Percentiles rank a stretch among this genome's conserved stretches.
These are phyloP conservation scores for Apiospora aurea DNA, from an alignment of 2,329 filamentous ascomycete species.

Conservation along the genomic window DNA sequence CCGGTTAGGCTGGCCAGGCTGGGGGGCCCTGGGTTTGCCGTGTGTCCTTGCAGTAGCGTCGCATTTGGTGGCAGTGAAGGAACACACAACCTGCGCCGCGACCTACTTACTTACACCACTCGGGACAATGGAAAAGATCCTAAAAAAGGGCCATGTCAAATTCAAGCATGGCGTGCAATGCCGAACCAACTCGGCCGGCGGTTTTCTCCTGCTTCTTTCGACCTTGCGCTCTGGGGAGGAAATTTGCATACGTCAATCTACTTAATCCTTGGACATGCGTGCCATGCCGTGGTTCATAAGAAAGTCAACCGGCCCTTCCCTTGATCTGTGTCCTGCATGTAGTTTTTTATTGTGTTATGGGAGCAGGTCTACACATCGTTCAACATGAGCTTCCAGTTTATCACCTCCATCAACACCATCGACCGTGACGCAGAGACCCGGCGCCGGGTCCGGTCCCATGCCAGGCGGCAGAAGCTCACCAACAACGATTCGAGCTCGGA, in stretches of 20 bases:
- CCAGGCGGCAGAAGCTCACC: conserved; percentile 42
- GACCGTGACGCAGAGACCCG: conserved; percentile 45
- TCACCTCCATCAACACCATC: conserved; percentile 45
- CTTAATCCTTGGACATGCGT: conserved; percentile 3
- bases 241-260: background rate
- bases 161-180: background rate
- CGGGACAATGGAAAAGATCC: background rate
- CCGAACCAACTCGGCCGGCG: background rate
- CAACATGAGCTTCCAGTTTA: conserved; percentile 42
- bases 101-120: background rate
- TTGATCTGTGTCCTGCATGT: background rate
- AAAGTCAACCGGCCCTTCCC: background rate
- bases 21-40: conserved; percentile 3
- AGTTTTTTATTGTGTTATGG: background rate
- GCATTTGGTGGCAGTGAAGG: conserved; percentile 21
- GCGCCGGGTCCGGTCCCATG: conserved; percentile 44
- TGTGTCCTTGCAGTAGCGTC: conserved; percentile 2
- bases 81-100: background rate
- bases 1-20: conserved; percentile 10
- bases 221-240: background rate
- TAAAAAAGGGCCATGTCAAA: background rate
- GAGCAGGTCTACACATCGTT: background rate
- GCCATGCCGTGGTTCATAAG: background rate
- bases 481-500: conserved; percentile 35
- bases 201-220: background rate